These are phyloP conservation scores for Saccharomycopsis hybrid DNA, from an alignment of 1,139 yeast species.

Conservation along the genomic window DNA sequence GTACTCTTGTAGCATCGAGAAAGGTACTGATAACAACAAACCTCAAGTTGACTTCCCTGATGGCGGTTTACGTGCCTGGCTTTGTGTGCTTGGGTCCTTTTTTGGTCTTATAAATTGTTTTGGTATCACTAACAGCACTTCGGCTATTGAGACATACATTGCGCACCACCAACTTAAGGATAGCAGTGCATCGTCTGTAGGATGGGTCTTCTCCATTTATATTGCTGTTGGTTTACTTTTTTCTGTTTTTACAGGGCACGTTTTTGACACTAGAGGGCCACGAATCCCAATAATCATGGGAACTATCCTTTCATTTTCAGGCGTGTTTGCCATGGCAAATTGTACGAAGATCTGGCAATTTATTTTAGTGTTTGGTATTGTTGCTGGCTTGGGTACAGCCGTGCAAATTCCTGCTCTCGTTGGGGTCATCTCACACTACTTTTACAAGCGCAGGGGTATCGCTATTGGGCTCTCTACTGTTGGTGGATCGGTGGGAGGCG, in stretches of 20 bases:
- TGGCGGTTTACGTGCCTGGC: slow-evolving; percentile 53
- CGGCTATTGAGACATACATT: slow-evolving; percentile 56
- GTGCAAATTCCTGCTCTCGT: slow-evolving; percentile 52
- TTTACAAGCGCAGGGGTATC: slow-evolving; percentile 42
- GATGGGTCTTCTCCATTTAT: slow-evolving; percentile 61
- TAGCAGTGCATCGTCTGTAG: slow-evolving; percentile 39
- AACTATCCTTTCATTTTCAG: slow-evolving; percentile 38
- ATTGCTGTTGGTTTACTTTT: slow-evolving; percentile 51
- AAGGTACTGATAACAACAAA: no score
- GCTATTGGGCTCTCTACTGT: slow-evolving; percentile 54
- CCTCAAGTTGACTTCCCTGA: slow-evolving; percentile 6
- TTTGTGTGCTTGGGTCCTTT: slow-evolving; percentile 56
- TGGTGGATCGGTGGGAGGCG: slow-evolving; percentile 61
- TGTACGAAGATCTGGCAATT: slow-evolving; percentile 51
- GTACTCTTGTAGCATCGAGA: no score
- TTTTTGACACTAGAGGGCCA: slow-evolving; percentile 54
- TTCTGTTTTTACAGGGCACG: slow-evolving; percentile 54
- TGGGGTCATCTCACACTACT: slow-evolving; percentile 60
- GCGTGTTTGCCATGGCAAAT: slow-evolving; percentile 48
- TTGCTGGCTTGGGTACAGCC: slow-evolving; percentile 52
- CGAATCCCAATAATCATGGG: slow-evolving; percentile 40
- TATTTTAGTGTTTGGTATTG: slow-evolving; percentile 48
- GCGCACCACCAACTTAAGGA: slow-evolving; percentile 42
- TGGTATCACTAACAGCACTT: slow-evolving; percentile 53
- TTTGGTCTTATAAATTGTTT: slow-evolving; percentile 50